These are phyloP conservation scores for Apiotrichum porosum DNA, from an alignment of 1,284 basidiomycete genomes.

Conservation along the genomic window DNA sequence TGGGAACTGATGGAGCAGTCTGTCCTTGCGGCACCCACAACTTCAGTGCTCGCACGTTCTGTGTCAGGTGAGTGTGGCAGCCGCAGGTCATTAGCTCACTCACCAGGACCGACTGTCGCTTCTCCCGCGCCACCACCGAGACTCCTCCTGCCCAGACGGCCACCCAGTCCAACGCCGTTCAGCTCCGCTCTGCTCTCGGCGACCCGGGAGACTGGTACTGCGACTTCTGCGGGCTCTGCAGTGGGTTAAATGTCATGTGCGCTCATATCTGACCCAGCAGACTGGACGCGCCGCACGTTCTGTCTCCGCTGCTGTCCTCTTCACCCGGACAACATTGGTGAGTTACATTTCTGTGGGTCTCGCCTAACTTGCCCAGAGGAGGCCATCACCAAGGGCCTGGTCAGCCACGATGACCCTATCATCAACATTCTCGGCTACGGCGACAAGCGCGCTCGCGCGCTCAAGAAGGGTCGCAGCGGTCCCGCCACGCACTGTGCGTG, in stretches of 20 bases:
- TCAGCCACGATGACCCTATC: slow-evolving; percentile 12
- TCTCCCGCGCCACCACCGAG: neutral
- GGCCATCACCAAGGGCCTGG: slow-evolving; percentile 8
- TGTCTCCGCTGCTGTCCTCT: slow-evolving; percentile 15
- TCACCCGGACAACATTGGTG: slow-evolving; percentile 10
- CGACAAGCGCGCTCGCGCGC: slow-evolving; percentile 2
- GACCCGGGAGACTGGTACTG: slow-evolving; percentile 18
- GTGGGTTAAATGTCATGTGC: neutral
- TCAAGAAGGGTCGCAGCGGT: neutral
- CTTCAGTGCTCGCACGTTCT: neutral
- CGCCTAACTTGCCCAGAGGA: slow-evolving; percentile 8
- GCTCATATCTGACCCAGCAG: neutral
- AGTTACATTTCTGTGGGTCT: neutral
- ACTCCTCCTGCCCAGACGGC: neutral
- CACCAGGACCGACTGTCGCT: slow-evolving; percentile 1
- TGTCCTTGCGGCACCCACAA: slow-evolving; percentile 7
- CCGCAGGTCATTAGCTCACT: neutral
- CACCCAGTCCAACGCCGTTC: neutral
- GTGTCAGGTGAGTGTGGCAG: neutral
- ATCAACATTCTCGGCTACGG: slow-evolving; percentile 2
- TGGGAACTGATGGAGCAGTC: slow-evolving; percentile 1
- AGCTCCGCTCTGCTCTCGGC: slow-evolving; percentile 6
- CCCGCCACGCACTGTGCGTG: slow-evolving; percentile 4
- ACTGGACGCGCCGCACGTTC: slow-evolving; percentile 13
- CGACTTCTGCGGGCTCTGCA: slow-evolving; percentile 13